A percentile compares a stretch with the other conserved stretches of the same genome.
Evolutionary conservation across 1,284 basidiomycete genomes (phyloP).

Genomic region (Schizophyllum commune): DNA sequence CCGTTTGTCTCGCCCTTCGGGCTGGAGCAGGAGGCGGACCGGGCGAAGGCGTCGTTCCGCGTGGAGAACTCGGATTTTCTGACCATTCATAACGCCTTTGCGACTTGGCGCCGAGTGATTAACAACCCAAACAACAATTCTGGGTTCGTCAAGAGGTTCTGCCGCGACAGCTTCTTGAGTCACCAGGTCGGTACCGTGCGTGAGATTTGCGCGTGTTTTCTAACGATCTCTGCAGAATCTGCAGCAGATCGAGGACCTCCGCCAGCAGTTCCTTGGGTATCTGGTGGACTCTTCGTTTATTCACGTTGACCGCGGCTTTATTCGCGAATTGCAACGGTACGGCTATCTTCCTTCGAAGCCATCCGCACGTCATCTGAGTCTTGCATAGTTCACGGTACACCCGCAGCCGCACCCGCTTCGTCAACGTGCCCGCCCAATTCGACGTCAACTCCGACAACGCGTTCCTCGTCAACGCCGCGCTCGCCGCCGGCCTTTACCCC

Average conservation of each 20-base stretch:
- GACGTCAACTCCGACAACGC: constrained; percentile 64
- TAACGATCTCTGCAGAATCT: constrained; percentile 53
- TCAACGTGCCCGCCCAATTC: constrained; percentile 65
- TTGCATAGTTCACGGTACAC: constrained; percentile 61
- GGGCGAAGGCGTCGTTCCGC: constrained; percentile 78
- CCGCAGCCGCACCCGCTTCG: constrained; percentile 70
- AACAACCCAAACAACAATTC: constrained; percentile 61
- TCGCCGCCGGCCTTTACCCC: constrained; percentile 87
- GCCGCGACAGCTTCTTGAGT: constrained; percentile 79
- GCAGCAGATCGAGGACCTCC: constrained; percentile 93
- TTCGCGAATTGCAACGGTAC: constrained; percentile 69
- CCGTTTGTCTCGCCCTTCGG: constrained; percentile 91
- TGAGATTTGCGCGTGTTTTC: neutral
- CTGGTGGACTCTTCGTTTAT: constrained; percentile 88
- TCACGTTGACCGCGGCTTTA: constrained; percentile 55
- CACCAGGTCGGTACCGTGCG: constrained; percentile 50
- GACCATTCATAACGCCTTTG: constrained; percentile 88
- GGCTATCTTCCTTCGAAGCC: constrained; percentile 9
- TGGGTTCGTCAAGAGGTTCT: constrained; percentile 65
- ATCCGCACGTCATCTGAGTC: constrained; percentile 1
- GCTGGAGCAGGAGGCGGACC: constrained; percentile 80
- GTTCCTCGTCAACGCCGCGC: constrained; percentile 71
- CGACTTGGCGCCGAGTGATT: constrained; percentile 80
- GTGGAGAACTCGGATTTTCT: constrained; percentile 93
- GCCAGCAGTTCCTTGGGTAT: constrained; percentile 89